Percentiles rank a stretch among this genome's conserved stretches.
phyloP scores from a whole-genome alignment of 2,329 filamentous ascomycete genomes.

The Sarocladium brachiariae region DNA sequence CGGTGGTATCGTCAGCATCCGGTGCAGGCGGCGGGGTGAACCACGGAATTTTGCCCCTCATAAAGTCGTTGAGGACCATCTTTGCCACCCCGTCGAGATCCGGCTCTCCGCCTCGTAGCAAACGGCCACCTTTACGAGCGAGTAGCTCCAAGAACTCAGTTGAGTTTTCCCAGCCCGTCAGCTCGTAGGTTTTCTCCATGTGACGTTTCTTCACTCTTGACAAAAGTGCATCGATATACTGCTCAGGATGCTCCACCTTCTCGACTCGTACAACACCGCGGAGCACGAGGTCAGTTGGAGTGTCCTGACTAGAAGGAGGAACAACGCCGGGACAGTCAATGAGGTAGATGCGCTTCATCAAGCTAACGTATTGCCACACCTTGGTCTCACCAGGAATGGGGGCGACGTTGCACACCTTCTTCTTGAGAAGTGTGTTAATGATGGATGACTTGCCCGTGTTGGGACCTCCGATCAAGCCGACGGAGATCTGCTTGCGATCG shows the following conservation, averaged over 20 bases:
- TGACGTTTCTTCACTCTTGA: slow-evolving; percentile 76
- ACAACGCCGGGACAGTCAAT: slow-evolving; percentile 98
- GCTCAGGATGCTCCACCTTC: slow-evolving; percentile 92
- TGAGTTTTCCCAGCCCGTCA: slow-evolving; percentile 70
- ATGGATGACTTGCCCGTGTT: slow-evolving; percentile 96
- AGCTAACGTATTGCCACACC: slow-evolving; percentile 94
- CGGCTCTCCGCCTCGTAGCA: slow-evolving; percentile 88
- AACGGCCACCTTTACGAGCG: slow-evolving; percentile 76
- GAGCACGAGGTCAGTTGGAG: slow-evolving; percentile 79
- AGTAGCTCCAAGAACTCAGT: slow-evolving; percentile 82
- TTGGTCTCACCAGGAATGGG: slow-evolving; percentile 96
- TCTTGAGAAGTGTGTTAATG: slow-evolving; percentile 91
- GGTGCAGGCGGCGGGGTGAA: slow-evolving; percentile 73
- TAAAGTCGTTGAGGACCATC: slow-evolving; percentile 94
- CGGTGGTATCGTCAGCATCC: slow-evolving; percentile 37
- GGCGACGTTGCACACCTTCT: slow-evolving; percentile 88
- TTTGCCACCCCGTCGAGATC: slow-evolving; percentile 93
- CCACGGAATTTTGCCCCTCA: slow-evolving; percentile 94
- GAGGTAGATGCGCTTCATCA: slow-evolving; percentile 85
- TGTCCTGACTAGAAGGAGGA: slow-evolving; percentile 77
- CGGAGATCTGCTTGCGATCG: slow-evolving; percentile 88
- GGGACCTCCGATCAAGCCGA: slow-evolving; percentile 71
- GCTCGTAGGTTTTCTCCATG: slow-evolving; percentile 85
- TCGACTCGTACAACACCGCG: slow-evolving; percentile 90
- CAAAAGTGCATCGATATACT: slow-evolving; percentile 84